phyloP scores from a whole-genome alignment of 83 land plant genomes.

The Isoetes engelmannii region DNA sequence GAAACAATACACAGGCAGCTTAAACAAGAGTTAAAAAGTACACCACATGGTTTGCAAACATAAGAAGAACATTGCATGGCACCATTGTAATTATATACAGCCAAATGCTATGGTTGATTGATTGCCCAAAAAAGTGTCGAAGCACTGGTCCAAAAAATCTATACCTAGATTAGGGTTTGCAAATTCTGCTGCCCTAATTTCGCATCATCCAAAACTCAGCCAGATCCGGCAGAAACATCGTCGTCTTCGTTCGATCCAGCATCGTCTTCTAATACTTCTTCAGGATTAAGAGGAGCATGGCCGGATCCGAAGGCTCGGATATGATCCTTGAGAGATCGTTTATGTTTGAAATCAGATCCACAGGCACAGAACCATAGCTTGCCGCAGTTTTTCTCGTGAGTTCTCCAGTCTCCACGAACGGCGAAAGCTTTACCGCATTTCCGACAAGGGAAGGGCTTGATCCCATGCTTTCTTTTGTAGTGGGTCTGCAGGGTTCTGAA shows the following conservation, averaged over 20 bases:
- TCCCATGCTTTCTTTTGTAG: slow-evolving; percentile 34
- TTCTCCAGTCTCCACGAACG: slow-evolving; percentile 30
- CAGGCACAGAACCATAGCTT: slow-evolving; percentile 33
- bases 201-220: no score
- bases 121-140: no score
- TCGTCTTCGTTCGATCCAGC: slow-evolving; percentile 24
- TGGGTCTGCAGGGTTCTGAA: slow-evolving; percentile 32
- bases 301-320: slow-evolving; percentile 27
- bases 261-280: slow-evolving; percentile 5
- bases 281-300: slow-evolving; percentile 16
- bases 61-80: no score
- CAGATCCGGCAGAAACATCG: slow-evolving; percentile 9
- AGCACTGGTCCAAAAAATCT: no score
- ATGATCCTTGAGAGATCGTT: slow-evolving; percentile 27
- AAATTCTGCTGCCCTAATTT: no score
- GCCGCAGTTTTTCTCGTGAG: slow-evolving; percentile 35
- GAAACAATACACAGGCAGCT: no score
- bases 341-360: slow-evolving; percentile 15
- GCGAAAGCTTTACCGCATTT: slow-evolving; percentile 32
- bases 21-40: no score
- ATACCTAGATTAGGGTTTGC: no score
- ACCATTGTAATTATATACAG: no score
- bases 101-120: no score
- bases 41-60: no score
- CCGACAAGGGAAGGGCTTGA: slow-evolving; percentile 28